Conservation (phyloP, 352 stramenopile species). For the Discostella stelligera region DNA sequence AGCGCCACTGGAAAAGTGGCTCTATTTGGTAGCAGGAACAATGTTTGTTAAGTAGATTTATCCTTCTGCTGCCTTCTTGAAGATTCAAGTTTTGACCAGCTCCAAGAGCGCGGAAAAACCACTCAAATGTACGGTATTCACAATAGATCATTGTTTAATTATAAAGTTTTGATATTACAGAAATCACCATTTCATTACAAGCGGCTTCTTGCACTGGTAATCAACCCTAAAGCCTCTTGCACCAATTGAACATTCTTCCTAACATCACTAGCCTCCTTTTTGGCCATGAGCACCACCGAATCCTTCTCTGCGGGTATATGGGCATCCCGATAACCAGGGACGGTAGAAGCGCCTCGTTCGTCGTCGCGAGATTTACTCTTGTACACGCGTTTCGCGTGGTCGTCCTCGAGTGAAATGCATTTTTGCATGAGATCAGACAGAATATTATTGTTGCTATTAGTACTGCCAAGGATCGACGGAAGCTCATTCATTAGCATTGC, state of each 20-base stretch:
- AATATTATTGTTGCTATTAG: slow-evolving; percentile 13
- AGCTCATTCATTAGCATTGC: slow-evolving; percentile 60
- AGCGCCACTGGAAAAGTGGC: no score
- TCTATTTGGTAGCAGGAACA: no score
- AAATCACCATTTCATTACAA: slow-evolving; percentile 24
- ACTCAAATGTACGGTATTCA: no score
- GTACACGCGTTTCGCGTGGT: slow-evolving; percentile 59
- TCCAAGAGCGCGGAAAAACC: no score
- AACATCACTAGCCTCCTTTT: slow-evolving; percentile 40
- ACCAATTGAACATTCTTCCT: slow-evolving; percentile 34
- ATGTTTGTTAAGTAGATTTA: no score
- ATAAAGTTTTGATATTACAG: no score
- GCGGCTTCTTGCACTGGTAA: slow-evolving; percentile 27
- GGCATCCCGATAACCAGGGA: slow-evolving; percentile 60
- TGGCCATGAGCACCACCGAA: slow-evolving; percentile 45
- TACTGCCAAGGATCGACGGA: slow-evolving; percentile 27
- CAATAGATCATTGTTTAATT: no score
- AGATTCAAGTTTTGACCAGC: no score
- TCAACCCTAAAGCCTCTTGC: slow-evolving; percentile 21
- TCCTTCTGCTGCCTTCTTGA: no score
- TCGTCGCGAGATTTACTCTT: slow-evolving; percentile 73
- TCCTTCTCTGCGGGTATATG: slow-evolving; percentile 51
- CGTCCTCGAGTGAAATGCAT: slow-evolving; percentile 60
- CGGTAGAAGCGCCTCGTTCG: slow-evolving; percentile 50
- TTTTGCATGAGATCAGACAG: slow-evolving; percentile 39